phyloP scores from a whole-genome alignment of 2,329 filamentous ascomycete species.

The Metarhizium album region DNA sequence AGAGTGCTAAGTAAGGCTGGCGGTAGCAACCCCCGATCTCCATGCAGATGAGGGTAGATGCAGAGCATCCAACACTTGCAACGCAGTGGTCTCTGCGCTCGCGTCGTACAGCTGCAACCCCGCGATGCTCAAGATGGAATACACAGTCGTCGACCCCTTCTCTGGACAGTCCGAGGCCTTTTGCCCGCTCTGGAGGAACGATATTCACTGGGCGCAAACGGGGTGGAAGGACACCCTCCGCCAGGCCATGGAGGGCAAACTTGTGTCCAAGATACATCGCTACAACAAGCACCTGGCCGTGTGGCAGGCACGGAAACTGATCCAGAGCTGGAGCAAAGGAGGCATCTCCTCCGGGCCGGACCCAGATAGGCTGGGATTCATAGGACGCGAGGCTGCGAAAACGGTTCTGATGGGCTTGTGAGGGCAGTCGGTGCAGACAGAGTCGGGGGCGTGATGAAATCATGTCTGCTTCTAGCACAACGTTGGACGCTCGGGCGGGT shows the following conservation, averaged over 20 bases:
- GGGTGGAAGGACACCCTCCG: slow-evolving; percentile 15
- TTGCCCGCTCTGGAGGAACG: slow-evolving; percentile 16
- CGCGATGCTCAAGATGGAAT: slow-evolving; percentile 17
- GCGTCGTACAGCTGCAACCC: slow-evolving; percentile 17
- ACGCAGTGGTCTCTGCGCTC: slow-evolving; percentile 13
- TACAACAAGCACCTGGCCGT: slow-evolving; percentile 22
- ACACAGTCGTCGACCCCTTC: slow-evolving; percentile 15
- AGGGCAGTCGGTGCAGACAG: not conserved
- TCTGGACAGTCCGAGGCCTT: slow-evolving; percentile 11
- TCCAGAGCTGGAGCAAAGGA: slow-evolving; percentile 16
- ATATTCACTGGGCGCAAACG: slow-evolving; percentile 15
- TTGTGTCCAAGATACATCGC: slow-evolving; percentile 16
- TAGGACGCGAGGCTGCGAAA: slow-evolving; percentile 12
- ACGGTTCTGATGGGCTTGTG: slow-evolving; percentile 13
- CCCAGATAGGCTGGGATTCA: slow-evolving; percentile 12
- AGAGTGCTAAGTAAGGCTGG: too few relatives aligned
- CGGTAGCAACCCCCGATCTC: not conserved
- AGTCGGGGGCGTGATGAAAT: not conserved
- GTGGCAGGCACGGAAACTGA: slow-evolving; percentile 17
- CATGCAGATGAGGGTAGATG: slow-evolving; percentile 10
- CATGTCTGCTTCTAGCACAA: too few relatives aligned
- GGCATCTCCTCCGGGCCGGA: slow-evolving; percentile 15
- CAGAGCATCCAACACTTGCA: slow-evolving; percentile 9
- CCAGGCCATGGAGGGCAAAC: slow-evolving; percentile 11
- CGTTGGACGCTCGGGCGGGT: too few relatives aligned